phyloP scores from a whole-genome alignment of 148 eudicot genomes.

The Fagopyrum esculentum region DNA sequence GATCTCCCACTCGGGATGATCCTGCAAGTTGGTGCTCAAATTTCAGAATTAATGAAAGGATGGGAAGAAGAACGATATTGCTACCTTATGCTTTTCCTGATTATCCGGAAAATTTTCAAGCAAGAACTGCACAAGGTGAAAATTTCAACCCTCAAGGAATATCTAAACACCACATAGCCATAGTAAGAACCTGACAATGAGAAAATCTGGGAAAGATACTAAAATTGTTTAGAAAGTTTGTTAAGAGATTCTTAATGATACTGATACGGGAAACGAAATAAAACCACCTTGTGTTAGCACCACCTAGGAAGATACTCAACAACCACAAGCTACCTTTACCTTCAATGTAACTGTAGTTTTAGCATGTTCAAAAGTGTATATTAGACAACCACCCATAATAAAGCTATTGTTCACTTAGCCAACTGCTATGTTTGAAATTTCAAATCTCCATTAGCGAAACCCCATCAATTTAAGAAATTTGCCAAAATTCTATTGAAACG shows the following conservation, averaged over 20 bases:
- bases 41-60: background rate
- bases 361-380: background rate
- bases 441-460: too few relatives aligned
- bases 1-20: slow-evolving; percentile 91
- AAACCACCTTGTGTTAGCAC: background rate
- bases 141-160: background rate
- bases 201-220: background rate
- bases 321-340: background rate
- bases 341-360: background rate
- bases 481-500: too few relatives aligned
- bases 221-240: background rate
- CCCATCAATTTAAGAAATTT: too few relatives aligned
- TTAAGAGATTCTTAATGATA: background rate
- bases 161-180: background rate
- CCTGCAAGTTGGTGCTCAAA: slow-evolving; percentile 36
- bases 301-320: background rate
- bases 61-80: background rate
- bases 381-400: too few relatives aligned
- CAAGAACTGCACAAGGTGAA: background rate
- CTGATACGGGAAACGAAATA: background rate
- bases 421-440: too few relatives aligned
- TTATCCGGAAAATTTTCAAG: background rate
- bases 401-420: too few relatives aligned
- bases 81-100: background rate
- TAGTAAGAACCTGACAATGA: background rate